A percentile compares a stretch with the other conserved stretches of the same genome.
Conservation (phyloP, 2,329 filamentous ascomycete species). For the Coleophoma crateriformis region DNA sequence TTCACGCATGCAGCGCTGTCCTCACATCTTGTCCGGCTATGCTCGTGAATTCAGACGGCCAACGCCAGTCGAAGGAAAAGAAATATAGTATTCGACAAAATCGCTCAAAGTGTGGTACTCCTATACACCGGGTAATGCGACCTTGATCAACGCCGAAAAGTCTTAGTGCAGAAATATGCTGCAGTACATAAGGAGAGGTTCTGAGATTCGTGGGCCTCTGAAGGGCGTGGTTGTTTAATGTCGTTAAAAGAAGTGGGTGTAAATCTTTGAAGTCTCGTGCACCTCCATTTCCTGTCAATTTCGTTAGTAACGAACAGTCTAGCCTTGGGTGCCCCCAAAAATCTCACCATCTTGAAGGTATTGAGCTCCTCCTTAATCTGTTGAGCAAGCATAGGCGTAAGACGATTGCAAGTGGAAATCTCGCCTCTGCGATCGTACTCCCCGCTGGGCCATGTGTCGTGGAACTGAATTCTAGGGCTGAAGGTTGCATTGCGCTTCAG, state of each 20-base stretch:
- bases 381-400: slow-evolving; percentile 94
- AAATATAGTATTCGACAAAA: slow-evolving; percentile 23
- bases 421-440: slow-evolving; percentile 97
- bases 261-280: slow-evolving; percentile 96
- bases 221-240: slow-evolving; percentile 21
- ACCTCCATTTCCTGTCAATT: slow-evolving; percentile 93
- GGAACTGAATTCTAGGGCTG: slow-evolving; percentile 88
- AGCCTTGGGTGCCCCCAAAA: background rate
- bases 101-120: slow-evolving; percentile 28
- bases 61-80: slow-evolving; percentile 25
- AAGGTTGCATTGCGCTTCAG: slow-evolving; percentile 64
- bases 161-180: slow-evolving; percentile 8
- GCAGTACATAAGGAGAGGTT: slow-evolving; percentile 13
- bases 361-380: slow-evolving; percentile 99
- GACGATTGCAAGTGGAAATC: slow-evolving; percentile 93
- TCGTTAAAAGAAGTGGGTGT: slow-evolving; percentile 98
- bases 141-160: slow-evolving; percentile 23
- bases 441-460: slow-evolving; percentile 92
- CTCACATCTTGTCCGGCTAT: slow-evolving; percentile 11
- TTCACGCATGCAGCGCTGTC: slow-evolving; percentile 4
- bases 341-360: slow-evolving; percentile 96
- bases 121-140: slow-evolving; percentile 27
- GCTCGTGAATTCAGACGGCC: slow-evolving; percentile 19
- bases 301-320: slow-evolving; percentile 29
- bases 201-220: slow-evolving; percentile 15